phyloP scores from a whole-genome alignment of 2,329 filamentous ascomycete species.

The Fusarium stilboides region DNA sequence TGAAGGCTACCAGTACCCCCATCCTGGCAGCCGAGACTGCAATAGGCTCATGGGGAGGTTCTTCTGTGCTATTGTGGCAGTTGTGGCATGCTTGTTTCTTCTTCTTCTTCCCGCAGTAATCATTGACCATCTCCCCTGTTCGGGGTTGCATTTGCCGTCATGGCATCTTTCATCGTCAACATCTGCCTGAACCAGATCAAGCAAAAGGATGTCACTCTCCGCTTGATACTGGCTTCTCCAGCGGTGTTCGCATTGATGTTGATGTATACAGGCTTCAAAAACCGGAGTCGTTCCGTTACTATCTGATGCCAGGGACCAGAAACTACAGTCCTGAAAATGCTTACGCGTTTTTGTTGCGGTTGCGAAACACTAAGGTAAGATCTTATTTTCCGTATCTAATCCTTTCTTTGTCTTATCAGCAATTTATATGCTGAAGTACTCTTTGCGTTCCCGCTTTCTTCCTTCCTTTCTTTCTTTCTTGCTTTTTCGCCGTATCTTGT shows the following conservation, averaged over 20 bases:
- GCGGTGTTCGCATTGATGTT: background rate
- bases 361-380: background rate
- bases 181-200: background rate
- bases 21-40: background rate
- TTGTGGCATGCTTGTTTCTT: background rate
- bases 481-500: too few species aligned
- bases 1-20: background rate
- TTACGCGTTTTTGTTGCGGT: background rate
- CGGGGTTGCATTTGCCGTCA: background rate
- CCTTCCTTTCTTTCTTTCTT: too few species aligned
- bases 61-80: background rate
- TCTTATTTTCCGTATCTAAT: background rate
- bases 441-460: too few species aligned
- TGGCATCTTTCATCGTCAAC: background rate
- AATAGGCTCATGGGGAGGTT: background rate
- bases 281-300: background rate
- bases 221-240: background rate
- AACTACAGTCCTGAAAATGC: slow-evolving; percentile 1
- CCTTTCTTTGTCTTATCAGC: too few species aligned
- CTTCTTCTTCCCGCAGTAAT: background rate
- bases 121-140: background rate
- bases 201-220: background rate
- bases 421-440: too few species aligned
- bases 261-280: background rate
- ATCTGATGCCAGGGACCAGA: background rate